A percentile compares a stretch with the other conserved stretches of the same genome.
phyloP scores from a whole-genome alignment of 495 filamentous ascomycete genomes.

The Physcia stellaris region DNA sequence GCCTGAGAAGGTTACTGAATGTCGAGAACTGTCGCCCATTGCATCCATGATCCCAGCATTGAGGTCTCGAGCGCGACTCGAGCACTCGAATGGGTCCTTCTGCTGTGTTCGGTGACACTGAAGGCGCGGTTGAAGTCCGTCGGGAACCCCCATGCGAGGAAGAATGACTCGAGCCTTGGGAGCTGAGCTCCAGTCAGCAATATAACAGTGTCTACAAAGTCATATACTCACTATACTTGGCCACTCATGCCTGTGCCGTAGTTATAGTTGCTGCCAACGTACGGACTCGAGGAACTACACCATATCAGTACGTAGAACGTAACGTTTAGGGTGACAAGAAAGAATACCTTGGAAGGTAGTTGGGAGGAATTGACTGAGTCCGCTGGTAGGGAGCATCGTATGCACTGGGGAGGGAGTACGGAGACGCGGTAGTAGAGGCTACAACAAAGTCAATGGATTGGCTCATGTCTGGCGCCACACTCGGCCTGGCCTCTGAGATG shows the following conservation, averaged over 20 bases:
- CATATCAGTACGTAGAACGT: too few relatives aligned
- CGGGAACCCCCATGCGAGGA: too few relatives aligned
- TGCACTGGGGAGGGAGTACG: conserved; percentile 12
- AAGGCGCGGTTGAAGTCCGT: conserved; percentile 5
- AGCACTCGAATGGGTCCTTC: conserved; percentile 20
- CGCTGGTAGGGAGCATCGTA: too few relatives aligned
- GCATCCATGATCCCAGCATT: conserved; percentile 93
- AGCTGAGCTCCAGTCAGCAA: too few relatives aligned
- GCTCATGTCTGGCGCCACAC: conserved; percentile 12
- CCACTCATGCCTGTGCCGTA: too few relatives aligned
- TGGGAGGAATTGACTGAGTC: conserved; percentile 7
- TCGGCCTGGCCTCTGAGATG: conserved; percentile 10
- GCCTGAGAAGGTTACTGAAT: conserved; percentile 84
- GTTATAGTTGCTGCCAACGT: too few relatives aligned
- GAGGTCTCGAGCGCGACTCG: conserved; percentile 68
- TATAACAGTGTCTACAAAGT: too few relatives aligned
- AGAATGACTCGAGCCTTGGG: too few relatives aligned
- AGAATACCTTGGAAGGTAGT: too few relatives aligned
- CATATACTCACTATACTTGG: too few relatives aligned
- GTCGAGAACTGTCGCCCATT: conserved; percentile 90
- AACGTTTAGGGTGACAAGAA: too few relatives aligned
- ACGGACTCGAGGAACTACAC: too few relatives aligned
- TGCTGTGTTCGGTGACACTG: conserved; percentile 2
- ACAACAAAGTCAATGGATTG: conserved; percentile 16
- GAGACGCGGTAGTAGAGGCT: conserved; percentile 14